These are phyloP conservation scores for Letharia columbiana DNA, from an alignment of 495 filamentous ascomycete genomes.

Conservation along the genomic window DNA sequence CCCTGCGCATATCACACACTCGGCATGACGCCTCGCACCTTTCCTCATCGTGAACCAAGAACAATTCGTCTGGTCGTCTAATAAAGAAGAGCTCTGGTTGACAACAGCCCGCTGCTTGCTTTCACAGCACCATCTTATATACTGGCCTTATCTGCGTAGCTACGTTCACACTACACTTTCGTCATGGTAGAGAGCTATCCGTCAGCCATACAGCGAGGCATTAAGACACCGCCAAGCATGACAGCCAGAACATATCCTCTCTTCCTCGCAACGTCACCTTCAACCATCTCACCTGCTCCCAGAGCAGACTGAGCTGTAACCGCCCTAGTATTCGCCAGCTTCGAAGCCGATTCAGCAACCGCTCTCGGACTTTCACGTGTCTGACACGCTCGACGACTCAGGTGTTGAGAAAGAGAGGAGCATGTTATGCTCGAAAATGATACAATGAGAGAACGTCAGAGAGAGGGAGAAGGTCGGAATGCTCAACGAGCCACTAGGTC, in stretches of 20 bases:
- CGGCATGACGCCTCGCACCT: no score
- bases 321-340: background rate
- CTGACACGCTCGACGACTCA: background rate
- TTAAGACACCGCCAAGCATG: background rate
- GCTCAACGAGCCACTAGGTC: background rate
- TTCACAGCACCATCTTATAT: background rate
- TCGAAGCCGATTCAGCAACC: background rate
- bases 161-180: background rate
- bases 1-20: no score
- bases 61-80: no score
- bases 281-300: background rate
- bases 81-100: no score
- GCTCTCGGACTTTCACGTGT: background rate
- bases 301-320: background rate
- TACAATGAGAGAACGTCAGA: background rate
- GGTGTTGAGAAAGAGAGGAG: background rate
- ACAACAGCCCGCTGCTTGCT: background rate
- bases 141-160: background rate
- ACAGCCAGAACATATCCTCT: background rate
- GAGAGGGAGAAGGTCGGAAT: background rate
- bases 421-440: background rate
- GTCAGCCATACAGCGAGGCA: background rate
- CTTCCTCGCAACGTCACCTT: background rate
- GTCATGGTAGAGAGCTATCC: background rate
- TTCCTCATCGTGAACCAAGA: no score